phyloP scores from a whole-genome alignment of 2,329 filamentous ascomycete genomes.

The Parastagonospora nodorum region DNA sequence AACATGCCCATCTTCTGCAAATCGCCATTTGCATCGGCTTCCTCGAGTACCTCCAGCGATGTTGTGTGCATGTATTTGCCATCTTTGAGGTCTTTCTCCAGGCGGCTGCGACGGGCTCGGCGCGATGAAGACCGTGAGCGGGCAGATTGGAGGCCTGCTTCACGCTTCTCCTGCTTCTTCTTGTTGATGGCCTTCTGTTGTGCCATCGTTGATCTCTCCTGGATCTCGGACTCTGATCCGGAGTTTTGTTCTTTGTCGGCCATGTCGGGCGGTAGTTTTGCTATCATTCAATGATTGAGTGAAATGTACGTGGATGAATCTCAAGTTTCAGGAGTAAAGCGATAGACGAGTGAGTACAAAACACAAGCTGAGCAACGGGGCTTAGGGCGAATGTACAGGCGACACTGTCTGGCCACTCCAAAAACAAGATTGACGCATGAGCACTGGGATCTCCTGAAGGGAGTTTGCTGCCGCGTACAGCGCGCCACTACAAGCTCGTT shows the following conservation, averaged over 20 bases:
- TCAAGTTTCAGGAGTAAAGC: constrained; percentile 3
- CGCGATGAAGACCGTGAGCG: constrained; percentile 55
- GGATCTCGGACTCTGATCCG: constrained; percentile 39
- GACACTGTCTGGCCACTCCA: constrained; percentile 16
- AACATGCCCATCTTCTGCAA: constrained; percentile 56
- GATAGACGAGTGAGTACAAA: constrained; percentile 8
- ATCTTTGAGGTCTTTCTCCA: constrained; percentile 51
- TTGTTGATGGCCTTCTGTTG: constrained; percentile 53
- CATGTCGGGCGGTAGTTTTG: constrained; percentile 31
- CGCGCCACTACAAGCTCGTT: constrained; percentile 5
- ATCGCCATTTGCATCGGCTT: constrained; percentile 57
- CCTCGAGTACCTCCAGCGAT: constrained; percentile 55
- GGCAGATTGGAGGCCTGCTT: constrained; percentile 47
- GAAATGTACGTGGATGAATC: background rate
- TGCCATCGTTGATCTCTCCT: constrained; percentile 51
- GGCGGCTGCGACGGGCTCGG: constrained; percentile 53
- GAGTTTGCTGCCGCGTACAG: constrained; percentile 15
- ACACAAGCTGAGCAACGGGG: constrained; percentile 4
- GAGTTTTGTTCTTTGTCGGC: constrained; percentile 31
- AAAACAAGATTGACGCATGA: constrained; percentile 46
- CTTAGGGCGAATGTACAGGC: constrained; percentile 15
- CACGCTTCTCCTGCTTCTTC: constrained; percentile 46
- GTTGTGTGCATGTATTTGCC: constrained; percentile 59
- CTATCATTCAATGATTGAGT: constrained; percentile 20
- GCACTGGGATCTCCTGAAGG: constrained; percentile 21